Conservation (phyloP, 192 early-diverging fungal genomes). For the Chytriomyces sp. region DNA sequence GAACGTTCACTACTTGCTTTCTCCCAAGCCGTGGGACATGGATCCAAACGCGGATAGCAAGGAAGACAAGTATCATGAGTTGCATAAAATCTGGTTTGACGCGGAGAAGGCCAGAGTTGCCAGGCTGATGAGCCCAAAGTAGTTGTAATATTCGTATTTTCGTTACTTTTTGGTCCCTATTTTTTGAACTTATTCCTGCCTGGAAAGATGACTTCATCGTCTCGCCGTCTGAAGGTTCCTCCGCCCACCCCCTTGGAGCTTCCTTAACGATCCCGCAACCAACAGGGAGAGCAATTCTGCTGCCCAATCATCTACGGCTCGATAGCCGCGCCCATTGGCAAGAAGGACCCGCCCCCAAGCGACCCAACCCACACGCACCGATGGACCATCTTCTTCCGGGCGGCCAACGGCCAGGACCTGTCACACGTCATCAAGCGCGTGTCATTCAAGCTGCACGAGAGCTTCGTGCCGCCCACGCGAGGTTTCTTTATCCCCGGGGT, state of each 20-base stretch:
- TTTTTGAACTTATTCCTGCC: too few species aligned
- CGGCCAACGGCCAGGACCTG: conserved; percentile 84
- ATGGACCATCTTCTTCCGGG: conserved; percentile 90
- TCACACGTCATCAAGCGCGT: conserved; percentile 86
- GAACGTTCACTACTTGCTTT: conserved; percentile 15
- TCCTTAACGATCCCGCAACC: too few species aligned
- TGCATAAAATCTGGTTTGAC: too few species aligned
- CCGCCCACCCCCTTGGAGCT: too few species aligned
- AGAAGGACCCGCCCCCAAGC: conserved; percentile 28
- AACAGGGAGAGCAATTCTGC: conserved; percentile 31
- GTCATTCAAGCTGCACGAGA: conserved; percentile 94
- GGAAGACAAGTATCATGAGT: too few species aligned
- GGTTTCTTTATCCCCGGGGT: conserved; percentile 44
- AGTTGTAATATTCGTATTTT: too few species aligned
- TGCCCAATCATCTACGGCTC: conserved; percentile 89
- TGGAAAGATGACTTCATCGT: too few species aligned
- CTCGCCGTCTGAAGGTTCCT: too few species aligned
- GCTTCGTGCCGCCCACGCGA: conserved; percentile 74
- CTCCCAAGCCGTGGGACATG: conserved; percentile 10
- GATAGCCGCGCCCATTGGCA: conserved; percentile 66
- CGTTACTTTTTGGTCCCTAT: too few species aligned
- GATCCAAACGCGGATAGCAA: too few species aligned
- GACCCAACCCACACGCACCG: conserved; percentile 92
- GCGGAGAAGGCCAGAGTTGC: too few species aligned
- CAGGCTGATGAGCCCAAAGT: too few species aligned